These are phyloP conservation scores for Ceratobasidium sp. DNA, from an alignment of 1,284 basidiomycete genomes.

Conservation along the genomic window DNA sequence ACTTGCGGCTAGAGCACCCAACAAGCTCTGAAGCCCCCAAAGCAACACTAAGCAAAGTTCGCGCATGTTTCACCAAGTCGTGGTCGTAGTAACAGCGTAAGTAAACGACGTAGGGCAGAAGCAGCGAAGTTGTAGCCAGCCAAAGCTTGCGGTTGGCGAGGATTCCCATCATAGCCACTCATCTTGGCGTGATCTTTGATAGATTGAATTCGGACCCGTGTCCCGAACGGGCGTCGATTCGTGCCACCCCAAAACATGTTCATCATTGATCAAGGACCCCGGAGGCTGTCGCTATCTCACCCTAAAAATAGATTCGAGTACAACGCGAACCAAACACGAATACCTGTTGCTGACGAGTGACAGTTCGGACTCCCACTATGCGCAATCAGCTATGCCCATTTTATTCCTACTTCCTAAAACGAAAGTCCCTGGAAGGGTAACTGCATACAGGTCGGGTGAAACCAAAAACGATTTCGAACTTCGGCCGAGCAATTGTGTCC, in stretches of 20 bases:
- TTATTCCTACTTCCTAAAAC: no score
- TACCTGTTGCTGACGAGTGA: no score
- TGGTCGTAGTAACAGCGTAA: not conserved
- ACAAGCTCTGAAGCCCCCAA: not conserved
- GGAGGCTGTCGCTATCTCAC: not conserved
- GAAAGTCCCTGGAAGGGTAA: no score
- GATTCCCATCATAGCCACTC: not conserved
- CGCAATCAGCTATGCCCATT: no score
- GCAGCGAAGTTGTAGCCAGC: not conserved
- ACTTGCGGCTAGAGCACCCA: not conserved
- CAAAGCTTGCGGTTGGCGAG: not conserved
- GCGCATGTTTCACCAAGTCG: not conserved
- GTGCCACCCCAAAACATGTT: not conserved
- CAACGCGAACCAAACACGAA: no score
- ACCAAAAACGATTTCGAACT: no score
- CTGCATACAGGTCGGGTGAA: no score
- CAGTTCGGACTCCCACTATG: no score
- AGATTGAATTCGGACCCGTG: constrained; percentile 13
- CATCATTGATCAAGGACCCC: constrained; percentile 20
- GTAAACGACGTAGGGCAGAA: not conserved
- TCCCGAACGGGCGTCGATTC: not conserved
- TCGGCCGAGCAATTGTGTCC: no score
- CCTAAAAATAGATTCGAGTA: no score
- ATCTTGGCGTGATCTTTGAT: constrained; percentile 11
- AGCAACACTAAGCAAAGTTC: not conserved